Evolutionary conservation across 225 moss, liverwort and hornwort species (phyloP), one percentile per base, ranked within the genome.

Genomic region (Pseudisothecium myosuroides): DNA sequence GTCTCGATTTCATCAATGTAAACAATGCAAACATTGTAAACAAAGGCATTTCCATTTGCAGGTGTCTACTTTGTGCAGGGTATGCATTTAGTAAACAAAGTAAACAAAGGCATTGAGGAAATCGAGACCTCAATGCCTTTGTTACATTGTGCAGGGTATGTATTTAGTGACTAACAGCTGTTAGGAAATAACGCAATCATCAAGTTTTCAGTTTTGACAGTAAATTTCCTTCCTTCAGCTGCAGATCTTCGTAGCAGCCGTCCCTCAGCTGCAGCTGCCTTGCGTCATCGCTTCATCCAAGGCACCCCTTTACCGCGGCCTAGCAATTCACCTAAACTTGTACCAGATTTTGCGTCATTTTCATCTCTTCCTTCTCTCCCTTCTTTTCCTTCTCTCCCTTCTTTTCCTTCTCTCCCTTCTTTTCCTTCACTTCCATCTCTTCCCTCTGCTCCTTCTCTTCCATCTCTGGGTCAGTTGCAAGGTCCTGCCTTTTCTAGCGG

Each of bases 241-340:
- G 90, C 91, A 95, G 96, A 96, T 93, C 89, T 96, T 89, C 94
- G 94, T 83, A 94, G 93, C 77, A 94, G 97, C 87, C 97, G 98
- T 85, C 98, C 98, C 82, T 96, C 96, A 82, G 98, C 98, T 71
- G 95, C 91, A 87, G 96, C 93, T 84, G 96, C 98, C 69, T 94
- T 98, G 90, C 92, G 83, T 61, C 98, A 97, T 88, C 95, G 94
- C 83, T 98, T 96, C 88, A 88, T 98, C 85, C 94, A 69, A 86
- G 92, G 91, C 80, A 85, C 91, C 87, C 89, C 76, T 81, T 87
- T 84, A 64, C 93, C 92, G 86, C 90, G 88, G 64, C 41, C 89
- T 89, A 61, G 91, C 65, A 84, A 88, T 78, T 24, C 89, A 78
- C 88, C 93, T 47, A 86, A 85, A 60, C 76, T 92, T 83, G 82